Percentiles rank a stretch among this genome's conserved stretches.
These are phyloP conservation scores for Fusarium sp. DNA, from an alignment of 2,329 filamentous ascomycete species.

Conservation along the genomic window DNA sequence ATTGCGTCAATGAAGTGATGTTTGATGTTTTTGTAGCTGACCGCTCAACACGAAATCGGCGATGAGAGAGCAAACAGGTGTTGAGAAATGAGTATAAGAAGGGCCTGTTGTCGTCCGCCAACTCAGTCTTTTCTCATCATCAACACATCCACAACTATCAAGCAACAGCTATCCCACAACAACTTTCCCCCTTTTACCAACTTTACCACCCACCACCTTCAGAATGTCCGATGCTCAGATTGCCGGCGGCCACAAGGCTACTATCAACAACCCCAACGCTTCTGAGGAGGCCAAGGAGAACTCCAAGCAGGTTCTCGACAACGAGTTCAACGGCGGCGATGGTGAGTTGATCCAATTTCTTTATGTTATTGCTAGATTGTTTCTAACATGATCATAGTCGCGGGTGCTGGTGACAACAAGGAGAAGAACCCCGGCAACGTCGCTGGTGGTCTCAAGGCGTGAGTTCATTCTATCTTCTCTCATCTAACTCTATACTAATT, in stretches of 20 bases:
- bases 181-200: background rate
- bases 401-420: constrained; percentile 53
- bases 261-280: constrained; percentile 69
- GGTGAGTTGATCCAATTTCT: constrained; percentile 41
- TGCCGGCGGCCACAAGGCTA: constrained; percentile 72
- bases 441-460: constrained; percentile 67
- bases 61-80: constrained; percentile 1
- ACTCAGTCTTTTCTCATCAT: background rate
- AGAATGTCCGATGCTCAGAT: constrained; percentile 67
- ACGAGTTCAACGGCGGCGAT: constrained; percentile 62
- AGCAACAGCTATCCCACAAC: constrained; percentile 8
- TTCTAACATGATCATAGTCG: constrained; percentile 40
- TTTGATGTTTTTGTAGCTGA: background rate
- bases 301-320: constrained; percentile 67
- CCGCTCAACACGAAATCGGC: constrained; percentile 1
- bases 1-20: constrained; percentile 43
- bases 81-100: constrained; percentile 37
- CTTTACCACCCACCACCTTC: constrained; percentile 37
- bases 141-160: constrained; percentile 4
- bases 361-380: too few species aligned
- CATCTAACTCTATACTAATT: background rate
- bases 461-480: constrained; percentile 41
- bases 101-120: background rate
- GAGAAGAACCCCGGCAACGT: constrained; percentile 70
- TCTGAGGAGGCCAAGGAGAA: constrained; percentile 70